phyloP scores from a whole-genome alignment of 805 yeast genomes.

The Teunomyces gatunensis region DNA sequence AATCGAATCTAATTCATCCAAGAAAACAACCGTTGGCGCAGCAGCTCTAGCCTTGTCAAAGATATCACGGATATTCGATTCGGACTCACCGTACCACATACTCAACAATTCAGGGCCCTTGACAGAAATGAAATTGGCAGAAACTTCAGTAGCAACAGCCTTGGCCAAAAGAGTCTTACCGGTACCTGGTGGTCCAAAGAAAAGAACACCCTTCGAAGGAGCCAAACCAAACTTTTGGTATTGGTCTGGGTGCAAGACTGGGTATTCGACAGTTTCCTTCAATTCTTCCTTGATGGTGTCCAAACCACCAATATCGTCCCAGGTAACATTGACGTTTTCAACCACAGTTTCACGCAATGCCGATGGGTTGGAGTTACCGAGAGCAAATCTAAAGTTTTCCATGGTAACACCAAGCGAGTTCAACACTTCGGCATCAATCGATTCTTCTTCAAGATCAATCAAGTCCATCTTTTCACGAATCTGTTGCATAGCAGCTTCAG shows the following conservation, averaged over 20 bases:
- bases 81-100: conserved; percentile 99
- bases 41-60: conserved; percentile 99
- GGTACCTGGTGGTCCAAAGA: conserved; percentile 99
- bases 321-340: conserved; percentile 95
- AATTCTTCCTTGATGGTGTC: conserved; percentile 95
- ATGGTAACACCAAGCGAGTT: conserved; percentile 96
- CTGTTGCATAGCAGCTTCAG: conserved; percentile 99
- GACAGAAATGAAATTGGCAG: conserved; percentile 96
- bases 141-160: conserved; percentile 98
- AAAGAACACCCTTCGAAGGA: conserved; percentile 97
- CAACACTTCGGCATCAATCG: conserved; percentile 94
- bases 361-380: conserved; percentile 97
- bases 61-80: conserved; percentile 94
- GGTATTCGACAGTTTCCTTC: conserved; percentile 98
- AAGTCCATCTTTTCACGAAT: conserved; percentile 99
- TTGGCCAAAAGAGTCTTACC: conserved; percentile 98
- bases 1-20: conserved; percentile 97
- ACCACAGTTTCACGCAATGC: conserved; percentile 99
- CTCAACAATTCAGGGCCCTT: conserved; percentile 96
- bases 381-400: conserved; percentile 97
- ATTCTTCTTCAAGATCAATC: conserved; percentile 93
- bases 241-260: conserved; percentile 98
- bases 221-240: conserved; percentile 97
- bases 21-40: conserved; percentile 97
- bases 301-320: conserved; percentile 99